Base-by-base conservation (phyloP, 2,329 filamentous ascomycete genomes). In the Clonostachys sp. region DNA sequence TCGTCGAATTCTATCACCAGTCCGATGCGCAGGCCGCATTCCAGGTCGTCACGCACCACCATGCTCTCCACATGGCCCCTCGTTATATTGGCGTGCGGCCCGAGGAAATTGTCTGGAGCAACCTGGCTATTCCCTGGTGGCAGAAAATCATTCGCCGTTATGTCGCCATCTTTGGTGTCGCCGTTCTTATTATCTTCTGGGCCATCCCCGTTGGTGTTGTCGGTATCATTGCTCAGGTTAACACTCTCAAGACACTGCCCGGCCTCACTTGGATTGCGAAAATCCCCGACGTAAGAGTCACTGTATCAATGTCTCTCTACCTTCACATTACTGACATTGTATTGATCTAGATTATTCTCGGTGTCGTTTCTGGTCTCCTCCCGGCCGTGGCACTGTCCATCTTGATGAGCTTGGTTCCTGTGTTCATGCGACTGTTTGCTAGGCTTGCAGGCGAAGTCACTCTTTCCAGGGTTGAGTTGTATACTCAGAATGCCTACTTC, bases 401-500 rank as follows among this genome's bases (percentile, higher is more conserved):
- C 45, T 75, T 97, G 40, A 95, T 94, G 83, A 84, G 89, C 2
- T 72, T 92, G 42, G 80, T 97, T 2, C 92, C 89, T 80, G 59
- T 69, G 6, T 58, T 70, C 48, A 90, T 50, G 86, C 87, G 46
- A 60, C 68, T 36, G 0, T 87, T 89, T 63, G 91, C 91, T 52
- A 91, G 83, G 62, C 66, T 88, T 35, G 79, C 88, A 35, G 94
- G 94, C 49, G 86, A 86, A 53, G 89, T 91, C 9, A 92, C 89
- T 2, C 66, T 83, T 16, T 87, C 90, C 2, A 81, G 86, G 8
- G 83, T 94, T 13, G 94, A 99, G 68, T 74, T 97, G 12, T 91
- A 89, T 51, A 91, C 89, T 0, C 90, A 97, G 63, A 95, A 94
- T 62, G 87, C 84, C 58, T 97, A 95, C 75, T 99, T 96, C 59